Percentiles rank a stretch among this genome's conserved stretches.
Conservation (phyloP, 208 protist genomes). For the Trypanosomatidae sp. region DNA sequence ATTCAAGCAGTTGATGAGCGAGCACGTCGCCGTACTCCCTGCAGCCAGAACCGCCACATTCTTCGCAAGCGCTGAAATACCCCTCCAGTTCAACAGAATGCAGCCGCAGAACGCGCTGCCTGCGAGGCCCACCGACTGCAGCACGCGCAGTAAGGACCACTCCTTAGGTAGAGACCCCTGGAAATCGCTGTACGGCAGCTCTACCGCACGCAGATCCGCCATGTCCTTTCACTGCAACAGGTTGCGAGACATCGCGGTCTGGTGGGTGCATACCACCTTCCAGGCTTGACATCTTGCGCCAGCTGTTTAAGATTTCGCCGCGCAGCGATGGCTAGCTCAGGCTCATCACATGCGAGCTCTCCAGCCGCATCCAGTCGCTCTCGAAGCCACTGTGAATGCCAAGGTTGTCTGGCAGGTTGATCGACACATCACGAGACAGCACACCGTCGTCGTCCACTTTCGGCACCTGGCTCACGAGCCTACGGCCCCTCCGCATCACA, state of each 20-base stretch:
- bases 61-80: slow-evolving; percentile 16
- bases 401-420: slow-evolving; percentile 27
- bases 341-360: slow-evolving; percentile 17
- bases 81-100: background rate
- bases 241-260: slow-evolving; percentile 18
- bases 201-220: slow-evolving; percentile 8
- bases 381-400: slow-evolving; percentile 16
- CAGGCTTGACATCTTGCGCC: slow-evolving; percentile 16
- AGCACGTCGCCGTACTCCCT: slow-evolving; percentile 6
- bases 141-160: slow-evolving; percentile 9
- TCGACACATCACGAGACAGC: slow-evolving; percentile 13
- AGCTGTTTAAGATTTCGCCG: slow-evolving; percentile 13
- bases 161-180: slow-evolving; percentile 8
- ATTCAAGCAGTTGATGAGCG: slow-evolving; percentile 4
- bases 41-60: slow-evolving; percentile 7
- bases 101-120: slow-evolving; percentile 32
- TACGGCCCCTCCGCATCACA: slow-evolving; percentile 11
- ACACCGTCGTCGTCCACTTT: slow-evolving; percentile 6
- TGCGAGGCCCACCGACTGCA: slow-evolving; percentile 18
- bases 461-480: slow-evolving; percentile 18
- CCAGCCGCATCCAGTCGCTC: slow-evolving; percentile 12
- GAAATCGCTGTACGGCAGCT: slow-evolving; percentile 29
- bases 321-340: slow-evolving; percentile 16
- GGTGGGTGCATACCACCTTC: slow-evolving; percentile 21
- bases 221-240: slow-evolving; percentile 22